Evolutionary conservation across 139 green algal genomes (phyloP), one percentile per base, ranked within the genome.

Genomic region (Coccomyxa sp.): DNA sequence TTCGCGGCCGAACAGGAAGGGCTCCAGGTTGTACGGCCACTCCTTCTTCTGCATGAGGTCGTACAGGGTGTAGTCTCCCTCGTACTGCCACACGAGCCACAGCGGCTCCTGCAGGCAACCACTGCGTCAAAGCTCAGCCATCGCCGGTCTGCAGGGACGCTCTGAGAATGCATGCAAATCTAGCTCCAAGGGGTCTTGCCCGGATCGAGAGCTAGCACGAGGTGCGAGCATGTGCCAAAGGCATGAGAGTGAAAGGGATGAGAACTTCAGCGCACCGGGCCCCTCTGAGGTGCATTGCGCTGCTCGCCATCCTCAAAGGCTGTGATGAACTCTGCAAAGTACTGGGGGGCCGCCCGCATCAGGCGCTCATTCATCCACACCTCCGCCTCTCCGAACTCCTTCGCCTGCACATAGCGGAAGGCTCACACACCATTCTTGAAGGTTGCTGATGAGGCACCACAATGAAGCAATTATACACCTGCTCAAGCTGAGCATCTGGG

Each of bases 361-460:
- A 98, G 83, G 50, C 96, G 92, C 86, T 98, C 93, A 76, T 99
- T 99, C 96, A 99, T 99, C 96, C 96, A 99, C 18, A 94, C 94
- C 88, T 99, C 96, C 18, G 93, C 96, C 79, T 96, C 93, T 0
- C 95, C 95, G 88, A 97, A 99, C 80, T 99, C 95, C 70, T 91
- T 97, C n/a, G 95, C 95, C 81, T 95, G 74, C 38, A 69, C 38
- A 68, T 27, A 58, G n/a, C n/a, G n/a, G n/a, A n/a, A n/a, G n/a
- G n/a, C n/a, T n/a, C n/a, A n/a, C n/a, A n/a, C n/a, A n/a, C n/a
- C n/a, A n/a, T n/a, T n/a, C n/a, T n/a, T n/a, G n/a, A n/a, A n/a
- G n/a, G n/a, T n/a, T n/a, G n/a, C n/a, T n/a, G n/a, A n/a, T n/a
- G n/a, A n/a, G n/a, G n/a, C n/a, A n/a, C n/a, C n/a, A n/a, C n/a